Base-by-base conservation (phyloP, 73 alveolate species). In the Paramecium biaurelia region DNA sequence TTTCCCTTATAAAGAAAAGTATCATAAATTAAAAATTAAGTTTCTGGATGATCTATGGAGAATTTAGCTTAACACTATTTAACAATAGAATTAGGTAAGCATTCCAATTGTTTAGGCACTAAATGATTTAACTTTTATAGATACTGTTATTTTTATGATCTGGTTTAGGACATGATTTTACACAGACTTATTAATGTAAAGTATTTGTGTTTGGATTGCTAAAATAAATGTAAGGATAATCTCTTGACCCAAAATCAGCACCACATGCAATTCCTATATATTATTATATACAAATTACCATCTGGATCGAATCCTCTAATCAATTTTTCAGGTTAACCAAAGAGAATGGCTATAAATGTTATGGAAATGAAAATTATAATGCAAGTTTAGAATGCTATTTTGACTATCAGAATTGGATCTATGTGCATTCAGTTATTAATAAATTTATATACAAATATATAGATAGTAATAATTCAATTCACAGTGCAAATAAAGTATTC, bases 141-240 rank as follows among this genome's bases (percentile, higher is more conserved):
- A 9, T 79, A 42, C 90, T 79, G 12, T 20, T 21, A 7, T 26
- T 23, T 20, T 79, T 63, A 12, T 67, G 21, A 67, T 32, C 41
- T 23, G 57, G 53, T 28, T 87, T 38, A 0, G 94, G 94, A 49
- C 94, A 89, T 21, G 70, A n/a, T 43, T 42, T 70, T 4, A 89
- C 74, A 70, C 94, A 89, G 12, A 89, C 92, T n/a, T 37, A 15
- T 89, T 67, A 57, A 18, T 68, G 41, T 9, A 89, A 56, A n/a
- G 70, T 57, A 21, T 30, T 11, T 4, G 70, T 23, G 12, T 41
- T 24, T 21, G 94, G 94, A 70, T 89, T 89, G 12, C 21, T 68
- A 28, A 89, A 89, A 72, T 89, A 89, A 41, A 70, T 45, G 30
- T 89, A 89, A 37, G 94, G 94, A 49, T 70, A 89, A 24, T 67